Percentiles rank a stretch among this genome's conserved stretches.
Evolutionary conservation across 768 basidiomycete species (phyloP).

Genomic region (Amanita polypyramis): DNA sequence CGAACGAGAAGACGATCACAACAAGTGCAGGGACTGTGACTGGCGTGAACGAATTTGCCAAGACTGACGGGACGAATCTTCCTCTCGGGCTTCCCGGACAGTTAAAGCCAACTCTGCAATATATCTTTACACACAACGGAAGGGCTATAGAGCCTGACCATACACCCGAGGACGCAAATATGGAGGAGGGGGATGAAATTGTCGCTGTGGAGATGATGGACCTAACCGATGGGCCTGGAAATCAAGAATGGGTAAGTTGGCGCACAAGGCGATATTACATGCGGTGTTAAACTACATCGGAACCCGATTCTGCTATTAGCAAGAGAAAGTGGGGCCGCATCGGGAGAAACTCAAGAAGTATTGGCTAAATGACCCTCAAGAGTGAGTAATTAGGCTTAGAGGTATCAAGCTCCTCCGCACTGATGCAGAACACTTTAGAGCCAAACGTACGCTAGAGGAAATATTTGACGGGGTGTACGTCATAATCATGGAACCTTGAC

Average conservation of each 20-base stretch:
- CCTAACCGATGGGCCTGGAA: conserved; percentile 57
- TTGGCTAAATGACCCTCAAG: conserved; percentile 66
- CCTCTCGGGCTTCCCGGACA: conserved; percentile 16
- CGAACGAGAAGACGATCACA: conserved; percentile 12
- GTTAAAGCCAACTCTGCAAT: conserved; percentile 48
- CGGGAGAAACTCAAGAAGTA: conserved; percentile 70
- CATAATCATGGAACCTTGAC: conserved; percentile 4
- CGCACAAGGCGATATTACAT: background rate
- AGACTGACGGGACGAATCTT: conserved; percentile 37
- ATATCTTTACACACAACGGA: conserved; percentile 80
- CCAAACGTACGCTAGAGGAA: conserved; percentile 64
- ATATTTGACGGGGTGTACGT: conserved; percentile 82
- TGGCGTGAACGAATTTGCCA: conserved; percentile 16
- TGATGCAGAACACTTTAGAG: conserved; percentile 30
- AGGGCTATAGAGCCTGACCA: conserved; percentile 70
- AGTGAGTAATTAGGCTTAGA: conserved; percentile 43
- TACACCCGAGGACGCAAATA: conserved; percentile 78
- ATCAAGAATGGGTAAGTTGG: conserved; percentile 51
- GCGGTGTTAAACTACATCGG: background rate
- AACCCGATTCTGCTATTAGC: conserved; percentile 26
- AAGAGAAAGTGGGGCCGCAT: conserved; percentile 51
- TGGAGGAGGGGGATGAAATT: conserved; percentile 86
- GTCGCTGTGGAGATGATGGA: conserved; percentile 88
- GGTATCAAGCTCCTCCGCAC: background rate
- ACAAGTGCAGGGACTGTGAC: background rate